Base-by-base conservation (phyloP, 371 early-diverging fungal species). In the Apophysomyces trapeziformis region DNA sequence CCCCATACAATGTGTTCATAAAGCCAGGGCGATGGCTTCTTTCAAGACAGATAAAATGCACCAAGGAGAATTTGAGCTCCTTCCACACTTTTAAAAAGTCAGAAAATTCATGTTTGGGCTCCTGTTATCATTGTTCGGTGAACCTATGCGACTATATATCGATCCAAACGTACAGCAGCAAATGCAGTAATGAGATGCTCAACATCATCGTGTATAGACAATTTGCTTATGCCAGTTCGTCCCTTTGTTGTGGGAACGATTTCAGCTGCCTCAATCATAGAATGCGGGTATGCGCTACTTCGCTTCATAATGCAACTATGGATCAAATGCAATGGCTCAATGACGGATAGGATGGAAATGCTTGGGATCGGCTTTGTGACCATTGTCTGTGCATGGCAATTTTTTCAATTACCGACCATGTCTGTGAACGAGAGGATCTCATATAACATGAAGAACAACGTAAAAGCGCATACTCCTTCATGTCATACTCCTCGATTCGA, bases 31-130 rank as follows among this genome's bases (percentile, higher is more conserved):
- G 64, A 21, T 37, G 37, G 14, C 47, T 50, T 21, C 37, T 47
- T 36, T 54, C 36, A 12, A 63, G 39, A 35, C 64, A 63, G 18
- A 35, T 56, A 35, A 54, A 63, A 43, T 63, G 64, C 18, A 63
- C 47, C 36, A 56, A 43, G 14, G 38, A 38, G 57, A 63, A 63
- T 13, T 54, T 35, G 13, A 63, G 64, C 12, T 63, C 39, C n/a
- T 21, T 39, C 64, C 64, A 63, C 11, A 63, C 57, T 39, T 35
- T 35, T 18, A 14, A 37, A 56, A 63, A 63, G 4, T 16, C 54
- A 13, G 38, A 8, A 57, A 56, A 63, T 9, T 36, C 56, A 38
- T 63, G 64, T 21, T 54, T 18, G 9, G 54, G 16, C 21, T 54
- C 26, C 64, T 63, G 41, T 54, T 50, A 26, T 50, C 7, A 50